Evolutionary conservation across 495 filamentous ascomycete genomes (phyloP).

Genomic region (Lichenothelia convexa): DNA sequence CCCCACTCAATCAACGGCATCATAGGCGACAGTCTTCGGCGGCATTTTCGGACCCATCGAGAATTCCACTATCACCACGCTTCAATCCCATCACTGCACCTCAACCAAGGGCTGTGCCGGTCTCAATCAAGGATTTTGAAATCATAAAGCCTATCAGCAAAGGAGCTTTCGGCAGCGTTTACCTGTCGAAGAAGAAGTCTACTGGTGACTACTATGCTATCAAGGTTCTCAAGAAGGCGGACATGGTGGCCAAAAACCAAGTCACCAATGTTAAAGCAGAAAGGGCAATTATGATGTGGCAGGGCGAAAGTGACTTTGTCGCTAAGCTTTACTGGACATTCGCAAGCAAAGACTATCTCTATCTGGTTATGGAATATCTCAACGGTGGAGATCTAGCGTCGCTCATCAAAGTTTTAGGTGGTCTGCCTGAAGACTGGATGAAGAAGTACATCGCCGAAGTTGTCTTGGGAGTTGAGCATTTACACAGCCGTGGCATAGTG

Average conservation of each 20-base stretch:
- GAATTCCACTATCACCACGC: constrained; percentile 63
- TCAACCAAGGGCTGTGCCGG: constrained; percentile 66
- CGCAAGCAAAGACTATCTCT: constrained; percentile 96
- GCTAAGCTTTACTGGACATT: constrained; percentile 99
- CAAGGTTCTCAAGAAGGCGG: constrained; percentile 94
- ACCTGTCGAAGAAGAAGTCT: constrained; percentile 92
- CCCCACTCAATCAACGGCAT: constrained; percentile 44
- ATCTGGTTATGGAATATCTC: constrained; percentile 97
- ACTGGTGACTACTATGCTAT: constrained; percentile 97
- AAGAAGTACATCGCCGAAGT: constrained; percentile 95
- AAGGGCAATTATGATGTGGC: constrained; percentile 99
- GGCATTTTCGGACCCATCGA: constrained; percentile 44
- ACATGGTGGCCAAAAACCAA: constrained; percentile 99
- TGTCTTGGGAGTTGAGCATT: constrained; percentile 82
- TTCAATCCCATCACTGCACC: constrained; percentile 51
- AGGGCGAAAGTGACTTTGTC: constrained; percentile 97
- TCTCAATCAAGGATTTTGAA: constrained; percentile 97
- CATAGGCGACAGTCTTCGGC: constrained; percentile 89
- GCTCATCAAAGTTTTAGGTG: constrained; percentile 81
- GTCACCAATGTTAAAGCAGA: constrained; percentile 98
- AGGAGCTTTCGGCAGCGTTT: constrained; percentile 95
- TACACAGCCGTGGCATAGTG: constrained; percentile 85
- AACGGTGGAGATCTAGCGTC: constrained; percentile 96
- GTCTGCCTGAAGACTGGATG: constrained; percentile 87
- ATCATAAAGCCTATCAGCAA: constrained; percentile 99